Evolutionary conservation across 345 rosid genomes (phyloP), one percentile per base, ranked within the genome.

Genomic region (Gossypium rotundifolium): DNA sequence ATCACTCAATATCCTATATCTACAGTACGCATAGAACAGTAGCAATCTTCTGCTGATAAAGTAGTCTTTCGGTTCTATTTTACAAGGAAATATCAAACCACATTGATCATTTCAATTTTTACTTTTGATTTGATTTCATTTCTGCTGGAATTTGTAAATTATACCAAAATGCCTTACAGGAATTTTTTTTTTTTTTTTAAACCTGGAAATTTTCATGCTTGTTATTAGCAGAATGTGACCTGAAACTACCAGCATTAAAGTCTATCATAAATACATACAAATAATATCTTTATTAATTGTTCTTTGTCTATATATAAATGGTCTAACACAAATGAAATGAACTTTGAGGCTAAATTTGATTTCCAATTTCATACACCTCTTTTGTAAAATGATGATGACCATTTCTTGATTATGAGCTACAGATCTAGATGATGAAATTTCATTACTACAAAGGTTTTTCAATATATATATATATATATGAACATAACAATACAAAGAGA

Each of bases 201-300:
- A 33, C 42, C 44, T 61, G 71, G 23, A 57, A 45, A 23, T 68
- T 72, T 53, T 51, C 54, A 54, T 53, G 20, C 38, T 75, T 23
- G 75, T 10, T 52, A 70, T 52, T 55, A 72, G 76, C 72, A 84
- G 91, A 88, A 70, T 78, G 83, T 74, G 89, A 88, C 89, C 61
- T 72, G 73, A 83, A 88, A 83, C 89, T 57, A 83, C 81, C 89
- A 54, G 81, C 87, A 78, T 80, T 86, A 81, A 81, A 82, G 75
- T 72, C 79, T 60, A 60, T 76, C 82, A 86, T 83, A 81, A 81
- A 79, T 82, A 76, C 83, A 71, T 52, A 9, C 13, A 57, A 12
- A 22, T 57, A 20, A 55, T 72, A 18, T 55, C 11, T 70, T 46
- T 17, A 23, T n/a, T 71, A 33, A 51, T 67, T 79, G 71, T 16